Conservation (phyloP, 306 rosid species). For the Rosa multiflora region DNA sequence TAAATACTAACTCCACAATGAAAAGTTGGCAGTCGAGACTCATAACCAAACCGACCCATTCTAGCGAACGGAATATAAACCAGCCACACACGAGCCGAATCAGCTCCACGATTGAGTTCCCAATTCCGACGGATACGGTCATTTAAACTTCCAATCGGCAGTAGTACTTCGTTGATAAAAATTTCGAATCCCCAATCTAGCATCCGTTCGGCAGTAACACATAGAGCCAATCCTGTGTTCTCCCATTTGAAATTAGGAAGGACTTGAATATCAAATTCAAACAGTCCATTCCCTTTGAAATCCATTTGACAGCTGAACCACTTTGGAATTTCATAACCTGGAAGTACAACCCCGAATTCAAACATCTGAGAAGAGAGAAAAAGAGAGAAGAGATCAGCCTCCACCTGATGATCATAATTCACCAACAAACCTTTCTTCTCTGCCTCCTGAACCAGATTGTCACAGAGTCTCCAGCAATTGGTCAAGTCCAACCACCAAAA, state of each 20-base stretch:
- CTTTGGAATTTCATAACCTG: background rate
- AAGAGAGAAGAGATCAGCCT: background rate
- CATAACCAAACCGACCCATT: background rate
- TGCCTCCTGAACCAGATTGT: background rate
- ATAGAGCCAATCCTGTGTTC: background rate
- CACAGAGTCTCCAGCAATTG: background rate
- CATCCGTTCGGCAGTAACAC: background rate
- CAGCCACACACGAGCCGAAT: background rate
- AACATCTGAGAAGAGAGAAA: background rate
- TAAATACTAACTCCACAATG: background rate
- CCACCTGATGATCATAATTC: background rate
- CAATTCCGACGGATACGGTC: accelerated
- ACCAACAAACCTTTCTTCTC: background rate
- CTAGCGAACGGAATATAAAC: background rate
- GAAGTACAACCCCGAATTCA: background rate
- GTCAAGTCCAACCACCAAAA: accelerated
- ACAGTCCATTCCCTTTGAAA: background rate
- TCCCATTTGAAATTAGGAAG: background rate
- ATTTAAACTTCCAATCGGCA: too few species aligned
- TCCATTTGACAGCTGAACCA: background rate
- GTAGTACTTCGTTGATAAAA: background rate
- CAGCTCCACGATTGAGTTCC: too few species aligned
- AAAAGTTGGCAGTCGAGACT: background rate
- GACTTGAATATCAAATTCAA: background rate
- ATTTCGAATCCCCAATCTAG: accelerated